Conservation (phyloP, 78 protist genomes). For the Monocercomonoides exilis region DNA sequence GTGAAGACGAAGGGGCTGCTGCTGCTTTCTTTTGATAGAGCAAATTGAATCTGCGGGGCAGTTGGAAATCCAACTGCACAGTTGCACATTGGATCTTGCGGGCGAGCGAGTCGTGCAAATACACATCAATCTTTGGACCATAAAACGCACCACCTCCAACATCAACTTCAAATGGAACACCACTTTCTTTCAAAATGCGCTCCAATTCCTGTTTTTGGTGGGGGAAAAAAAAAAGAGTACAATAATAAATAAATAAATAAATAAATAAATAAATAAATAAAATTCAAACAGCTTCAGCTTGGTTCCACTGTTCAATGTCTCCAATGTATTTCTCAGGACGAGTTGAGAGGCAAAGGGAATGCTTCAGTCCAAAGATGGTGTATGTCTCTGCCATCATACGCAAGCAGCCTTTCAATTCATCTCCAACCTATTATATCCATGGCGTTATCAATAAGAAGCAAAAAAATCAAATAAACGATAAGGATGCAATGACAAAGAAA, state of each 20-base stretch:
- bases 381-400: slow-evolving; percentile 33
- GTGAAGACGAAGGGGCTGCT: neutral
- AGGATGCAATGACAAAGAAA: too few species aligned
- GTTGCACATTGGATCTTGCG: slow-evolving; percentile 94
- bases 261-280: neutral
- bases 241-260: too few species aligned
- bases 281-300: neutral
- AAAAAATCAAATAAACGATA: too few species aligned
- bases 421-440: slow-evolving; percentile 8
- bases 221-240: too few species aligned
- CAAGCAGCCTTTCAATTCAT: slow-evolving; percentile 32
- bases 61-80: slow-evolving; percentile 93
- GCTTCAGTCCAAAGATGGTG: slow-evolving; percentile 34
- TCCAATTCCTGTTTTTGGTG: slow-evolving; percentile 33
- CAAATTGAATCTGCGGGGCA: slow-evolving; percentile 82
- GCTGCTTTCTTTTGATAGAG: neutral
- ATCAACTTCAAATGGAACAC: slow-evolving; percentile 57
- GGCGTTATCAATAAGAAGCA: too few species aligned
- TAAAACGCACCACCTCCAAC: slow-evolving; percentile 96
- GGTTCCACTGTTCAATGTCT: slow-evolving; percentile 35
- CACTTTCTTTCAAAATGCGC: slow-evolving; percentile 50
- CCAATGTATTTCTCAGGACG: slow-evolving; percentile 51
- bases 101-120: slow-evolving; percentile 69
- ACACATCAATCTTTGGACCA: slow-evolving; percentile 97
- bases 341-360: slow-evolving; percentile 48